Evolutionary conservation across 371 early-diverging fungal species (phyloP), one percentile per base, ranked within the genome.

Genomic region (Mortierella sp.): DNA sequence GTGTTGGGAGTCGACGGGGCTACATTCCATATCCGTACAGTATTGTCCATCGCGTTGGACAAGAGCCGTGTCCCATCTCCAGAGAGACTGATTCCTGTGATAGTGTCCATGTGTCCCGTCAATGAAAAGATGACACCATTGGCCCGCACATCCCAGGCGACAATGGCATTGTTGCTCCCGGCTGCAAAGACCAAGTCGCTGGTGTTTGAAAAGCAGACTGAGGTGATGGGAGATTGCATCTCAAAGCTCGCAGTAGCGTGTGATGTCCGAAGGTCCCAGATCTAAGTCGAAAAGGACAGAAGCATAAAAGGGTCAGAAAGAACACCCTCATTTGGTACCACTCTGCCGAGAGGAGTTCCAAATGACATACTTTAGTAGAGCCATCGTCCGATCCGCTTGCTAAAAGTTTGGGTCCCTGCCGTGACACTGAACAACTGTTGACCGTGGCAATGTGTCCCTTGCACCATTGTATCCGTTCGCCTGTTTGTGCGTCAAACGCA

Each of bases 11-110:
- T 89, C 69, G 94, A 96, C 10, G 97, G 96, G 34, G 93, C 92
- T 25, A 96, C 87, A 76, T 97, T 95, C 96, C 97, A 97, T 44
- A 94, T 87, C 37, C 95, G 86, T 19, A 95, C 94, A 25, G 95
- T 94, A 71, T 94, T 96, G 82, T 98, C 98, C 91, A 96, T 91
- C 1, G 92, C 85, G 56, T 94, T 92, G 19, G 94, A 91, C 22
- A 96, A 78, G 28, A 97, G 80, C 50, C 83, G 80, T 39, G 84
- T 85, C 12, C 96, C 95, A 67, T 94, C 92, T 1, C 94, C 94
- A 22, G 92, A 91, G 22, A 96, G 59, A 12, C 89, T 60, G 37
- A 98, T 71, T 2, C 98, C 96, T 17, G 95, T 83, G 49, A 98
- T 84, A 0, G 95, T 95, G 80, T 96, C 96, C 46, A 86, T 68